Conservation (phyloP, 371 early-diverging fungal genomes). For the Dichotomocladium elegans region DNA sequence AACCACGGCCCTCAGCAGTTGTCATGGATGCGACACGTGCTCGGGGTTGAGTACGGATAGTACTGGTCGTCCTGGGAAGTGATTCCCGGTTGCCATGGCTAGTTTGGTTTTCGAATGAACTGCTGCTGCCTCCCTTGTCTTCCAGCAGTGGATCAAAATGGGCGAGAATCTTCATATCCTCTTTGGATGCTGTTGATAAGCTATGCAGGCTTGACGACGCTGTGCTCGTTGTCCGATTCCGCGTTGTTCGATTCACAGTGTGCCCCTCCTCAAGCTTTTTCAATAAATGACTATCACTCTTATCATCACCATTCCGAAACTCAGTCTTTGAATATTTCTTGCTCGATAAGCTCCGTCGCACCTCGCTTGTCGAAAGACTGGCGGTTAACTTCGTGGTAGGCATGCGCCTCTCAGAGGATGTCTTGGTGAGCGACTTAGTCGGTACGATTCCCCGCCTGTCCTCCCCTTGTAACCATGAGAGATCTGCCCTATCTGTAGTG, state of each 20-base stretch:
- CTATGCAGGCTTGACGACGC: neutral
- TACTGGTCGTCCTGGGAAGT: neutral
- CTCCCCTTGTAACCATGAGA: too few species aligned
- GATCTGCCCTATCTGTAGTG: slow-evolving; percentile 9
- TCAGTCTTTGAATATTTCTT: neutral
- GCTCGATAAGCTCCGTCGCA: too few species aligned
- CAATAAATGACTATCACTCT: neutral
- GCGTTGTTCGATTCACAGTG: slow-evolving; percentile 4
- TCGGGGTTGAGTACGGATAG: neutral
- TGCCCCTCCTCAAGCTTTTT: slow-evolving; percentile 3
- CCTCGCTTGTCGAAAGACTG: too few species aligned
- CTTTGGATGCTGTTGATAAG: neutral
- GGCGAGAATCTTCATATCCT: neutral
- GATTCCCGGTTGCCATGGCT: neutral
- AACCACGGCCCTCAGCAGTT: neutral
- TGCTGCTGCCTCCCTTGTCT: neutral
- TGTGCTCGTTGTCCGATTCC: slow-evolving; percentile 10
- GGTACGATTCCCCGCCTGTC: neutral
- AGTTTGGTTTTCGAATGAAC: neutral
- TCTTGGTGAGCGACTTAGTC: too few species aligned
- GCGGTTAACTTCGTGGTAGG: too few species aligned
- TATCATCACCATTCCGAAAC: neutral
- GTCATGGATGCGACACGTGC: slow-evolving; percentile 14
- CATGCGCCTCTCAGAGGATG: too few species aligned
- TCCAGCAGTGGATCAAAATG: slow-evolving; percentile 11